phyloP scores from a whole-genome alignment of 192 early-diverging fungal genomes.

The Dissophora globulifera region DNA sequence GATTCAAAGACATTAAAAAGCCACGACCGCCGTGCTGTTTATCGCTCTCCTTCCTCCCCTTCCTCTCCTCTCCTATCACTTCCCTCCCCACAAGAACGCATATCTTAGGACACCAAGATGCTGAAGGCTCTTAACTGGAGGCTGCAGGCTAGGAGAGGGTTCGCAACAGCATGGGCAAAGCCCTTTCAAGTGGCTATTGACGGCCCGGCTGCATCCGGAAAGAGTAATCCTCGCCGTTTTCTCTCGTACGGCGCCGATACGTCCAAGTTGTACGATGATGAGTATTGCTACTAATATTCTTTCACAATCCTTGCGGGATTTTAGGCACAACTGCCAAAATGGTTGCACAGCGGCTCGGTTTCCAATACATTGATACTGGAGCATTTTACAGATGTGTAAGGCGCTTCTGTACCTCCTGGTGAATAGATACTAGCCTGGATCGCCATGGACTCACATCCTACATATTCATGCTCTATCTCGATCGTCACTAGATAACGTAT shows the following conservation, averaged over 20 bases:
- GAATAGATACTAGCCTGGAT: too few relatives aligned
- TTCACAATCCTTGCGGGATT: not conserved
- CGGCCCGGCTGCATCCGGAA: constrained; percentile 84
- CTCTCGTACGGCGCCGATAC: too few relatives aligned
- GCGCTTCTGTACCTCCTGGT: too few relatives aligned
- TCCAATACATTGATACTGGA: constrained; percentile 83
- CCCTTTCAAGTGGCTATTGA: constrained; percentile 80
- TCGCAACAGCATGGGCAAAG: not conserved
- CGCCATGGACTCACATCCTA: too few relatives aligned
- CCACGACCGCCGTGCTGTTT: not conserved
- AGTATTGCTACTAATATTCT: not conserved
- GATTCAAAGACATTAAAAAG: too few relatives aligned
- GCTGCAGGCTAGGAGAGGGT: not conserved
- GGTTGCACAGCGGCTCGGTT: constrained; percentile 72
- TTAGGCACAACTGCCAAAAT: constrained; percentile 74
- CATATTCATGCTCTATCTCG: too few relatives aligned
- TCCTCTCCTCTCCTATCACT: not conserved
- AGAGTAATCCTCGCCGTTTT: constrained; percentile 66
- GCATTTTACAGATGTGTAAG: constrained; percentile 69
- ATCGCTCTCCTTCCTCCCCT: not conserved
- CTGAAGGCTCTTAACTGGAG: not conserved
- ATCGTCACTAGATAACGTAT: too few relatives aligned
- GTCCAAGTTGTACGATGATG: too few relatives aligned
- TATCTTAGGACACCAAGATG: not conserved
- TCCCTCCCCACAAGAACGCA: not conserved